Base-by-base conservation (phyloP, 1,284 basidiomycete genomes). In the Ceratobasidium sp. region DNA sequence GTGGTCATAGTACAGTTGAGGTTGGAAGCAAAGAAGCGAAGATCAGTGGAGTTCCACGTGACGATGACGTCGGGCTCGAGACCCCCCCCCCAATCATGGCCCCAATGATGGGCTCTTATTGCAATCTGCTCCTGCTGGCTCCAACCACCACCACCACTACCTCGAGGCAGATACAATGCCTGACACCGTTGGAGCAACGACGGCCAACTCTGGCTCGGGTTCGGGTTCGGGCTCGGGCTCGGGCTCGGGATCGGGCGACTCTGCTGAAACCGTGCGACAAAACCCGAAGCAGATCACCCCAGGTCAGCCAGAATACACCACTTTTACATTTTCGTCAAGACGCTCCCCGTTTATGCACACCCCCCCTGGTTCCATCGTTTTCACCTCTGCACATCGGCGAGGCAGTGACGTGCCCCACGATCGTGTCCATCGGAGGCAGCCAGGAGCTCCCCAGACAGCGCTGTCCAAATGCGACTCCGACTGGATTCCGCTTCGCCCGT, bases 321-420 rank as follows among this genome's bases (percentile, higher is more conserved):
- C 68, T 8, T 71, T 71, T 59, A 71, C 68, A 22, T 71, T 71
- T 43, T 71, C 68, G n/a, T 71, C 68, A 34, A 58, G 43, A 31
- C 53, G 49, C 24, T 71, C 68, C 13, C 68, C 68, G 11, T 71
- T 71, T 71, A 29, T 43, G 16, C 68, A 71, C 46, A 43, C n/a
- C 16, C 68, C 68, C 22, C 68, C 68, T 22, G 68, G 68, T 4
- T 43, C 68, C 31, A 1, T 59, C 19, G 56, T 54, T 0, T 71
- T 59, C 34, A 39, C 46, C 3, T 71, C 68, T 27, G 19, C 37
- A 16, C 7, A 34, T 24, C 68, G 68, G 2, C 22, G 39, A 48
- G 54, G 14, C 19, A 48, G 39, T 39, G 68, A 71, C 22, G 7
- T 11, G 3, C 31, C 53, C 3, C 68, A 54, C 37, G 68, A 71